phyloP scores from a whole-genome alignment of 148 eudicot genomes.

The Rheum nobile region DNA sequence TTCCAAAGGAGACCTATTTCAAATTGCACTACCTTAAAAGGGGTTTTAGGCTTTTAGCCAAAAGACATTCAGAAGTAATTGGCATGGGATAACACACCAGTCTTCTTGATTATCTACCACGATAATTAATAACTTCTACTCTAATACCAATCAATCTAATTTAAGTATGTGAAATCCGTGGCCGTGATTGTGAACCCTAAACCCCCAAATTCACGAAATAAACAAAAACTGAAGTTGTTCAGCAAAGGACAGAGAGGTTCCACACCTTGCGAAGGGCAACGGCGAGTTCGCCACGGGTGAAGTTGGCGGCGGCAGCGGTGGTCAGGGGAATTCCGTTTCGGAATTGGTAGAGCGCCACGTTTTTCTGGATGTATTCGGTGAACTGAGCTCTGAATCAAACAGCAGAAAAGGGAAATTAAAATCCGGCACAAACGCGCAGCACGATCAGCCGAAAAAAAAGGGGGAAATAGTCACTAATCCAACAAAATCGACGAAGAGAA shows the following conservation, averaged over 20 bases:
- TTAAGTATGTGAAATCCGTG: background rate
- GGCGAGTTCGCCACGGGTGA: no score
- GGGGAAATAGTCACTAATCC: background rate
- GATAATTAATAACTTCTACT: background rate
- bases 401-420: background rate
- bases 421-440: background rate
- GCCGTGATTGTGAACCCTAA: background rate
- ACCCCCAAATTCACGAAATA: background rate
- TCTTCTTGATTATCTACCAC: background rate
- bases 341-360: constrained; percentile 60
- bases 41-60: no score
- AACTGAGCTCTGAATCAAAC: no score
- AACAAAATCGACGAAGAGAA: background rate
- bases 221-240: background rate
- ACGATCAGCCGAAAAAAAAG: background rate
- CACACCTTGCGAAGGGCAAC: no score
- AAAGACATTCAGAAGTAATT: background rate
- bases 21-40: background rate
- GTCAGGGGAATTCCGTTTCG: constrained; percentile 79
- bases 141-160: background rate
- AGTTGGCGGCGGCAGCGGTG: constrained; percentile 78
- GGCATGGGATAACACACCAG: background rate
- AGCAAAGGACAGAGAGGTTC: no score
- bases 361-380: constrained; percentile 76
- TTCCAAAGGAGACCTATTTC: background rate